A percentile compares a stretch with the other conserved stretches of the same genome.
Conservation (phyloP, 75 land plant species). For the Pinus albicaulis region DNA sequence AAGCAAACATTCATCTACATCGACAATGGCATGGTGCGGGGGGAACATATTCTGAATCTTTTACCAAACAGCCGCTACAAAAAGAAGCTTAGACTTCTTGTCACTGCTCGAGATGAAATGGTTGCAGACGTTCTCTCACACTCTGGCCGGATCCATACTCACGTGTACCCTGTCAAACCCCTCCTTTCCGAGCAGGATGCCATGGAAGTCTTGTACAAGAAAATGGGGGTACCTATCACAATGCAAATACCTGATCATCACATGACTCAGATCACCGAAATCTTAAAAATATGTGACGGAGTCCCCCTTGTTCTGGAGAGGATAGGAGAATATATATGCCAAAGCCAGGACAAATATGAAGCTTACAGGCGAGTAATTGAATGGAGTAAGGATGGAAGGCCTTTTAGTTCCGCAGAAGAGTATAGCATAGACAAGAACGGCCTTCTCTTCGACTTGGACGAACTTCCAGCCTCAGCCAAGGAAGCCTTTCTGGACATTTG, state of each 20-base stretch:
- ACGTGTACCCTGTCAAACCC: neutral
- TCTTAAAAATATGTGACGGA: neutral
- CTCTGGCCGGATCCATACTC: neutral
- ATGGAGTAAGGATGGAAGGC: neutral
- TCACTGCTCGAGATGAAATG: neutral
- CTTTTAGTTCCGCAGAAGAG: neutral
- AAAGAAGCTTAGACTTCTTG: neutral
- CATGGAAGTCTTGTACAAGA: neutral
- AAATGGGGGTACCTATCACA: neutral
- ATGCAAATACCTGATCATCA: neutral
- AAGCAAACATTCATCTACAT: neutral
- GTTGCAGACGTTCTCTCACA: neutral
- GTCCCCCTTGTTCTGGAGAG: neutral
- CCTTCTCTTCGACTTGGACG: neutral
- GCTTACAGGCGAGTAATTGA: neutral
- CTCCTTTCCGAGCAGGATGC: neutral
- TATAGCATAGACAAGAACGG: neutral
- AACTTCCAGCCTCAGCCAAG: neutral
- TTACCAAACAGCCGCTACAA: neutral
- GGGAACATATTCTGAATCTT: neutral
- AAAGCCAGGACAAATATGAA: neutral
- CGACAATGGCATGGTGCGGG: neutral
- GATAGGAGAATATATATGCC: neutral
- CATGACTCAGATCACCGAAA: neutral
- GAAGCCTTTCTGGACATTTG: neutral